Evolutionary conservation across 179 eudicot genomes (phyloP).

Genomic region (Carnegiea gigantea): DNA sequence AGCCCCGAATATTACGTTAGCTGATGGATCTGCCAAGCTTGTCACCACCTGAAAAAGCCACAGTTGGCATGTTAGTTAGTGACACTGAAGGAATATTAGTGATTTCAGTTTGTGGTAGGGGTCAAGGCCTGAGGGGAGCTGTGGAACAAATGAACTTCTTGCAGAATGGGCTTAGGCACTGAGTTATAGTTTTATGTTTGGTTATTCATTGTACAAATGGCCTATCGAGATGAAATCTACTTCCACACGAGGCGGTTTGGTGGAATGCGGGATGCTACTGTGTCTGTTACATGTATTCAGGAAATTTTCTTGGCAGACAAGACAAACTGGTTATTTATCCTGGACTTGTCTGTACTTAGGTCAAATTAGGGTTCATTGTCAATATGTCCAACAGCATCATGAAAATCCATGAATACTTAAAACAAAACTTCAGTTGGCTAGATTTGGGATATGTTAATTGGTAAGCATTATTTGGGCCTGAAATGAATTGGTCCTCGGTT

Average conservation of each 20-base stretch:
- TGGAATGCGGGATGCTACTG: no score
- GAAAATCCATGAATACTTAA: neutral
- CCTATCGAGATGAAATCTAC: no score
- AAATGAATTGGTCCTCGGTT: neutral
- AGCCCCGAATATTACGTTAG: constrained; percentile 97
- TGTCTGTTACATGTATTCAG: no score
- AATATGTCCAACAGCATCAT: neutral
- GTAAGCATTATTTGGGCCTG: neutral
- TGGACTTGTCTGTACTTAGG: neutral
- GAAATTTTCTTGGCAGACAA: no score
- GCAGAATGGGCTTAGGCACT: no score
- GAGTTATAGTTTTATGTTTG: no score
- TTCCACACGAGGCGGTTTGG: no score
- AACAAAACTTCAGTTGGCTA: neutral
- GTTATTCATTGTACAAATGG: no score
- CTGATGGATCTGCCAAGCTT: constrained; percentile 96
- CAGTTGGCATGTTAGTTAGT: neutral
- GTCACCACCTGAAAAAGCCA: constrained; percentile 66
- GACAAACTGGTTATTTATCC: neutral
- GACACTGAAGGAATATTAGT: no score
- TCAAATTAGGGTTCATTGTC: neutral
- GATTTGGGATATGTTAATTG: neutral
- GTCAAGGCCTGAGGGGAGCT: no score
- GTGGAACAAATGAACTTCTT: no score
- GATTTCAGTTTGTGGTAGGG: no score